A percentile compares a stretch with the other conserved stretches of the same genome.
Conservation (phyloP, 768 basidiomycete genomes). For the Bullera alba region DNA sequence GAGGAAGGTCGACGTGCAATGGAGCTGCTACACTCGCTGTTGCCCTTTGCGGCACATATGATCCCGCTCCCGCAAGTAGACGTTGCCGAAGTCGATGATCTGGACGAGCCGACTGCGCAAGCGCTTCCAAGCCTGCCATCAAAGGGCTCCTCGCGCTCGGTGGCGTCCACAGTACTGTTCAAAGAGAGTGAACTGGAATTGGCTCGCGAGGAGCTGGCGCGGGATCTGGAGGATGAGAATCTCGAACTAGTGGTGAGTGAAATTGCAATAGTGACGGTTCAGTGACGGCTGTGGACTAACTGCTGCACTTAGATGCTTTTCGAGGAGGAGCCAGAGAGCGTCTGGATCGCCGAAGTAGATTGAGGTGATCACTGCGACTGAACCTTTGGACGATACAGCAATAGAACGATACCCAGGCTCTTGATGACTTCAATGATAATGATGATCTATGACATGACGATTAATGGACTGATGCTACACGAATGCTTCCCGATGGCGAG, state of each 20-base stretch:
- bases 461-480: no score
- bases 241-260: constrained; percentile 12
- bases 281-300: background rate
- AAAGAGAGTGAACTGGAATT: background rate
- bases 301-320: constrained; percentile 10
- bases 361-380: no score
- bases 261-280: no score
- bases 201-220: constrained; percentile 7
- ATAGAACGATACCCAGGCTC: no score
- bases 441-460: no score
- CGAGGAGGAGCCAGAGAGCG: constrained; percentile 8
- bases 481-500: no score
- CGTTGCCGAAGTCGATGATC: constrained; percentile 4
- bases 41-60: constrained; percentile 10
- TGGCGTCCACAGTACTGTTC: no score
- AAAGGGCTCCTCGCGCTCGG: no score
- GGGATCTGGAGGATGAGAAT: constrained; percentile 4
- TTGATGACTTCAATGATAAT: no score
- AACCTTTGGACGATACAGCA: no score
- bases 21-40: constrained; percentile 6
- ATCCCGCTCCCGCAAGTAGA: constrained; percentile 5
- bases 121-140: no score
- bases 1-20: background rate
- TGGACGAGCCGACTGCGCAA: background rate
- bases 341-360: background rate